Conservation (phyloP, 2,329 filamentous ascomycete genomes). For the Pseudogymnoascus sp. region DNA sequence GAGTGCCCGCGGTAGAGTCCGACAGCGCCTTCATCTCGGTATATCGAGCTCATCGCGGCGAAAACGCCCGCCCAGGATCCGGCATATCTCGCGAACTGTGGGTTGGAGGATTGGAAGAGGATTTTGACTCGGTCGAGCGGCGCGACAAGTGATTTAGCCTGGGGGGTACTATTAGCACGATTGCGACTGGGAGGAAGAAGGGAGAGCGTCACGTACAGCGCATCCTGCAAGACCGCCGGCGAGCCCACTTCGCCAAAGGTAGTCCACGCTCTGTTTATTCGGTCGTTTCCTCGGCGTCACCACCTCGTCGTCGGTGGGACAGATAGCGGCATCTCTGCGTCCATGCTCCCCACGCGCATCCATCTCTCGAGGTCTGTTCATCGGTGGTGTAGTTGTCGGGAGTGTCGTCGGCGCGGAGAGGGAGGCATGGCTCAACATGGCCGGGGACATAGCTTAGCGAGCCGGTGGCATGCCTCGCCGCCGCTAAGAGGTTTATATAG, state of each 20-base stretch:
- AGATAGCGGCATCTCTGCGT: constrained; percentile 33
- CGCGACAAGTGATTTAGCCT: constrained; percentile 94
- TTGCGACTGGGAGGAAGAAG: background rate
- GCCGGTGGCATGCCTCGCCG: constrained; percentile 45
- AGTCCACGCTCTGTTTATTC: constrained; percentile 70
- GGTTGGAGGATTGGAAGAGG: constrained; percentile 91
- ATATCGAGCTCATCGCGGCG: constrained; percentile 78
- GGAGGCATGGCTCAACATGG: constrained; percentile 48
- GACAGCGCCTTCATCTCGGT: constrained; percentile 58
- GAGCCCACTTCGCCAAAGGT: constrained; percentile 72
- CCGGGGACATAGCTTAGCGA: constrained; percentile 42
- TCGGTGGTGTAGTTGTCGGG: constrained; percentile 41
- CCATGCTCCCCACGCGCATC: constrained; percentile 20
- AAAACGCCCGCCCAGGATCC: constrained; percentile 79
- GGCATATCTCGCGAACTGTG: constrained; percentile 86
- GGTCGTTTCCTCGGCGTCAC: constrained; percentile 37
- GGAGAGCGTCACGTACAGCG: constrained; percentile 50
- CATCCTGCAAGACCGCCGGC: constrained; percentile 88
- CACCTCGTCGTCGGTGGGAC: constrained; percentile 43
- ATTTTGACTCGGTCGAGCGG: constrained; percentile 98
- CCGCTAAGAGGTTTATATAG: constrained; percentile 13
- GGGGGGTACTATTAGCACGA: constrained; percentile 14
- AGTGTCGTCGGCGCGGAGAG: constrained; percentile 32
- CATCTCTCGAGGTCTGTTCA: constrained; percentile 32
- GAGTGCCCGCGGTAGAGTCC: constrained; percentile 92